A percentile compares a stretch with the other conserved stretches of the same genome.
phyloP scores from a whole-genome alignment of 768 basidiomycete genomes.

The Mycena leptocephala region DNA sequence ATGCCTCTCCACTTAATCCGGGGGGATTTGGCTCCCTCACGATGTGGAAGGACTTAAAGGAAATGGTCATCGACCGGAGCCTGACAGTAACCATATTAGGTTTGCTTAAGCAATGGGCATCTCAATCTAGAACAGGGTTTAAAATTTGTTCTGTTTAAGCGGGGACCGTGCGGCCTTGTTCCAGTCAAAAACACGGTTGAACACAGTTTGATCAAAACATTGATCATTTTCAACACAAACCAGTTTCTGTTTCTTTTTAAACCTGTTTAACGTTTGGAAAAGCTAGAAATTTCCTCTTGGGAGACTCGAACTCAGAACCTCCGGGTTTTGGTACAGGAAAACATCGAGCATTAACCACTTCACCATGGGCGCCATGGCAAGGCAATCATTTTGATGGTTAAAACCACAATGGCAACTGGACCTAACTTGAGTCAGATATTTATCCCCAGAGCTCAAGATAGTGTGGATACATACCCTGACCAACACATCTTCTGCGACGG shows the following conservation, averaged over 20 bases:
- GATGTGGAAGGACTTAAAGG: no score
- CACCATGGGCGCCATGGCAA: no score
- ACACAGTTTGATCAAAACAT: not conserved
- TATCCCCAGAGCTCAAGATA: not conserved
- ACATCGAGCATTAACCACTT: no score
- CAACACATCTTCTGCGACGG: not conserved
- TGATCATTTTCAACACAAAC: not conserved
- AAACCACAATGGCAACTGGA: not conserved
- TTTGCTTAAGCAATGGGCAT: not conserved
- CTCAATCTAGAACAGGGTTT: not conserved
- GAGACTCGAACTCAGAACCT: not conserved
- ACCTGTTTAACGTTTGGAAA: not conserved
- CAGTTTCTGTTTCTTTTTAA: not conserved
- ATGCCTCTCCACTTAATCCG: no score
- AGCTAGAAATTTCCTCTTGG: no score
- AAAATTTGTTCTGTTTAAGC: not conserved
- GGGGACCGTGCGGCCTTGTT: not conserved
- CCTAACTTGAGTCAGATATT: not conserved
- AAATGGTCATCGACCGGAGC: no score
- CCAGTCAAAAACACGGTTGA: not conserved
- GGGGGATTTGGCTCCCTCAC: no score
- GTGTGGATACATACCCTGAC: not conserved
- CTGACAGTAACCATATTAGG: no score
- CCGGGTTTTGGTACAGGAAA: not conserved
- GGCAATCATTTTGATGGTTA: not conserved